A percentile compares a stretch with the other conserved stretches of the same genome.
Conservation (phyloP, 163 green algal species). For the Volvox carteri region DNA sequence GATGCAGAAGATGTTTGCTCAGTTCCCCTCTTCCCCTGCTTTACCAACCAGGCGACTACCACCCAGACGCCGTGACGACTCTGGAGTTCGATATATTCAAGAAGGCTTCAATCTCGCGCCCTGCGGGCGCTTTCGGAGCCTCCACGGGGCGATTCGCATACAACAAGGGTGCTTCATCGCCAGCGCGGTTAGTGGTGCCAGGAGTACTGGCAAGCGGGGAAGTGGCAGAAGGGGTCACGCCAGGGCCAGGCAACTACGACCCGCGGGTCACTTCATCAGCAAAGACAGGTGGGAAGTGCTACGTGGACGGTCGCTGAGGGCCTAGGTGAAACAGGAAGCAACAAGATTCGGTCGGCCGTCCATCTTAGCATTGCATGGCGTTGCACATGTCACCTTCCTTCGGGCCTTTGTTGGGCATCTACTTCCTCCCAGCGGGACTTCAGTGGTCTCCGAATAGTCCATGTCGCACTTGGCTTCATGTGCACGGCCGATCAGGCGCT, state of each 20-base stretch:
- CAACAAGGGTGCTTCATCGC: not conserved
- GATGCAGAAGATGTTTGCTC: no score
- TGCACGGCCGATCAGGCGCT: no score
- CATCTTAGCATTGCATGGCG: no score
- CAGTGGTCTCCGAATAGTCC: no score
- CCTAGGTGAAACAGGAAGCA: no score
- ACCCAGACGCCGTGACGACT: conserved; percentile 37
- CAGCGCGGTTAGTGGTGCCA: not conserved
- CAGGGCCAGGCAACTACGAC: conserved; percentile 36
- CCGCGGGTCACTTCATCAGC: not conserved
- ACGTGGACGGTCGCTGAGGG: no score
- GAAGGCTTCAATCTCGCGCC: not conserved
- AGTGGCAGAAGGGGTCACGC: not conserved
- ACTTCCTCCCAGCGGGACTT: no score
- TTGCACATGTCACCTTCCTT: no score
- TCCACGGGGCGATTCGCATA: conserved; percentile 29
- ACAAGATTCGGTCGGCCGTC: no score
- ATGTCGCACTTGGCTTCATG: no score
- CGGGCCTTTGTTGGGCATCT: no score
- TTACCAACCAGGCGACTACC: conserved; percentile 51
- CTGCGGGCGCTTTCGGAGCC: conserved; percentile 33
- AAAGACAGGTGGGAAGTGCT: conserved; percentile 3
- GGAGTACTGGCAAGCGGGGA: not conserved
- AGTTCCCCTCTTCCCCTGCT: no score
- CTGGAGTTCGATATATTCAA: conserved; percentile 49